These are phyloP conservation scores for Graphilbum fragrans DNA, from an alignment of 2,329 filamentous ascomycete species.

Conservation along the genomic window DNA sequence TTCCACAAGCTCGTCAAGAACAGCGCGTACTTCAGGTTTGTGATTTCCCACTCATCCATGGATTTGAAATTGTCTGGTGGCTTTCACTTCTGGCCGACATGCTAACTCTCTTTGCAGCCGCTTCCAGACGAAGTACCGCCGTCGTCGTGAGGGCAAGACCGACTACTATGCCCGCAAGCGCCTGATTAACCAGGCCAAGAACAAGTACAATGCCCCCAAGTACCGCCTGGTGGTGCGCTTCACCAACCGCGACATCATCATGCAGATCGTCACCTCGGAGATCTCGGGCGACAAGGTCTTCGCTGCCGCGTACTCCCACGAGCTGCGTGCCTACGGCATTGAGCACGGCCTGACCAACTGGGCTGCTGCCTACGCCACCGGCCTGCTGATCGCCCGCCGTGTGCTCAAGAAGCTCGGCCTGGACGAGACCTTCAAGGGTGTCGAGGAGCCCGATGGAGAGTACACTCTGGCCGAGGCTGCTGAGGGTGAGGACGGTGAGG, in stretches of 20 bases:
- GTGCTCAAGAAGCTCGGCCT: slow-evolving; percentile 94
- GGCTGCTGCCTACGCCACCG: slow-evolving; percentile 92
- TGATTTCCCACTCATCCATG: slow-evolving; percentile 16
- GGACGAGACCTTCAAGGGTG: slow-evolving; percentile 84
- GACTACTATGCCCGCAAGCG: slow-evolving; percentile 99
- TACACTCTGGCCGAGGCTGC: slow-evolving; percentile 89
- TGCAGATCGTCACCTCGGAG: slow-evolving; percentile 94
- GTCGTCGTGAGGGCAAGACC: slow-evolving; percentile 92
- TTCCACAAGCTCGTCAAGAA: slow-evolving; percentile 96
- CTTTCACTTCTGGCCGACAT: neutral
- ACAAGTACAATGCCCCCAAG: slow-evolving; percentile 99
- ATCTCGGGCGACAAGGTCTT: slow-evolving; percentile 98
- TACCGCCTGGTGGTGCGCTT: slow-evolving; percentile 99
- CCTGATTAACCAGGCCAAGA: slow-evolving; percentile 99
- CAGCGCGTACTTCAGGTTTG: slow-evolving; percentile 97
- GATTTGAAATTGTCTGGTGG: too few relatives aligned
- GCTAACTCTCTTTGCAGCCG: slow-evolving; percentile 43
- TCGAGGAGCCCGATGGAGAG: slow-evolving; percentile 95
- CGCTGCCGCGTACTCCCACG: slow-evolving; percentile 83
- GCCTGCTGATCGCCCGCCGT: slow-evolving; percentile 93
- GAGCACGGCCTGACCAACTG: slow-evolving; percentile 99
- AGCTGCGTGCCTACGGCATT: slow-evolving; percentile 96
- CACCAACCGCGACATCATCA: slow-evolving; percentile 99
- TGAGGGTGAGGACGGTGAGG: slow-evolving; percentile 74
- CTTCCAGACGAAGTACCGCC: slow-evolving; percentile 99